A percentile compares a stretch with the other conserved stretches of the same genome.
These are phyloP conservation scores for Macrophomina tecta DNA, from an alignment of 2,329 filamentous ascomycete genomes.

Conservation along the genomic window DNA sequence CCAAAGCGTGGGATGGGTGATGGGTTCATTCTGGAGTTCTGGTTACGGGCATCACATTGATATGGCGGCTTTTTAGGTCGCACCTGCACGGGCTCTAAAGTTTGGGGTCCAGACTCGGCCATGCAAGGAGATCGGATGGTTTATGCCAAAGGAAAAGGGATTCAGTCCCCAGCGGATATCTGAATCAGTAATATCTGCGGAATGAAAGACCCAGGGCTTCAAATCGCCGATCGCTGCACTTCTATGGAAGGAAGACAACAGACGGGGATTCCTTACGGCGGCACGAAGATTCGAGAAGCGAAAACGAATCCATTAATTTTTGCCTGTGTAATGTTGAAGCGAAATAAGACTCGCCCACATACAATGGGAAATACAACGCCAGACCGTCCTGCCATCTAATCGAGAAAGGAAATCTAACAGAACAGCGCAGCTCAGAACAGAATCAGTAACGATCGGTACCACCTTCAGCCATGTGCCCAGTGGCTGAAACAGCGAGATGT, in stretches of 20 bases:
- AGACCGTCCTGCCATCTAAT: neutral
- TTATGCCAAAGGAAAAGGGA: neutral
- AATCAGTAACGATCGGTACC: neutral
- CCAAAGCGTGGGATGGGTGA: slow-evolving; percentile 8
- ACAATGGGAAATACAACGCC: neutral
- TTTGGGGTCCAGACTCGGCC: neutral
- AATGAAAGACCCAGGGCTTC: neutral
- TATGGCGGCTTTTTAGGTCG: neutral
- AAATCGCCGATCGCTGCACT: neutral
- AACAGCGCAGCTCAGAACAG: neutral
- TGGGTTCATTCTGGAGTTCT: slow-evolving; percentile 8
- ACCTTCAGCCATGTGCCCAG: too few species aligned
- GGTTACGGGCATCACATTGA: neutral
- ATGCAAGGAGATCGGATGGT: neutral
- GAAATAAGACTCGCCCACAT: neutral
- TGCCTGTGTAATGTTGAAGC: slow-evolving; percentile 3
- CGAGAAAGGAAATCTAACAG: neutral
- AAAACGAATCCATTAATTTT: neutral
- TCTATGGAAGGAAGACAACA: neutral
- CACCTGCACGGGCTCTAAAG: neutral
- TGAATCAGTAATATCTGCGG: neutral
- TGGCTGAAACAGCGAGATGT: too few species aligned
- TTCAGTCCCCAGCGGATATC: neutral
- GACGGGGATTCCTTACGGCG: too few species aligned
- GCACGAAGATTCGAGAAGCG: neutral